Conservation (phyloP, 495 filamentous ascomycete genomes). For the Xylaria grammica region DNA sequence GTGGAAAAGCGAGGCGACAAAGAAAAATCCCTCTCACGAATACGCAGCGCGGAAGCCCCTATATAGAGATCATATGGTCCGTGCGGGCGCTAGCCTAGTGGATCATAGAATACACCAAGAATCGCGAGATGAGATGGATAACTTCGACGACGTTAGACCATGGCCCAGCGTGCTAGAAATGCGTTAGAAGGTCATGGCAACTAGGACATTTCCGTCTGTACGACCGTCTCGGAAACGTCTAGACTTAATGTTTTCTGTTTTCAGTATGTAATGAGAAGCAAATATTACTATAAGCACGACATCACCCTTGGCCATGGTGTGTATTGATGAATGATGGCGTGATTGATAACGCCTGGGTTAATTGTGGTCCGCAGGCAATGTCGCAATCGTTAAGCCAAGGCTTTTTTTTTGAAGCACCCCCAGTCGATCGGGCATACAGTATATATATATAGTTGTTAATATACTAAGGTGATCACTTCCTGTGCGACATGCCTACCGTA, state of each 20-base stretch:
- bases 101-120: too few species aligned
- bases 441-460: constrained; percentile 5
- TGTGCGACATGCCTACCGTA: background rate
- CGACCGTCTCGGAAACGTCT: background rate
- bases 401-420: background rate
- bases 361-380: background rate
- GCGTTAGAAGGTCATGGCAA: background rate
- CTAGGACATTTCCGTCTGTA: background rate
- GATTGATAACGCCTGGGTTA: background rate
- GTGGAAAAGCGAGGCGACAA: too few species aligned
- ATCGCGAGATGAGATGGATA: background rate
- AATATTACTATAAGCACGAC: constrained; percentile 2
- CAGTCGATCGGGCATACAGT: background rate
- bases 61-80: too few species aligned
- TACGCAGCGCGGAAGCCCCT: too few species aligned
- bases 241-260: background rate
- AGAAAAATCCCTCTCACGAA: too few species aligned
- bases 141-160: background rate
- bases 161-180: background rate
- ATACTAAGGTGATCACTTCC: constrained; percentile 3
- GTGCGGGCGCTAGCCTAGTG: too few species aligned
- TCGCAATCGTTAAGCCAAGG: background rate
- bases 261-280: background rate
- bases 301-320: constrained; percentile 2
- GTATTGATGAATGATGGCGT: constrained; percentile 4